Base-by-base conservation (phyloP, 805 yeast genomes). In the Metschnikowia anglica region DNA sequence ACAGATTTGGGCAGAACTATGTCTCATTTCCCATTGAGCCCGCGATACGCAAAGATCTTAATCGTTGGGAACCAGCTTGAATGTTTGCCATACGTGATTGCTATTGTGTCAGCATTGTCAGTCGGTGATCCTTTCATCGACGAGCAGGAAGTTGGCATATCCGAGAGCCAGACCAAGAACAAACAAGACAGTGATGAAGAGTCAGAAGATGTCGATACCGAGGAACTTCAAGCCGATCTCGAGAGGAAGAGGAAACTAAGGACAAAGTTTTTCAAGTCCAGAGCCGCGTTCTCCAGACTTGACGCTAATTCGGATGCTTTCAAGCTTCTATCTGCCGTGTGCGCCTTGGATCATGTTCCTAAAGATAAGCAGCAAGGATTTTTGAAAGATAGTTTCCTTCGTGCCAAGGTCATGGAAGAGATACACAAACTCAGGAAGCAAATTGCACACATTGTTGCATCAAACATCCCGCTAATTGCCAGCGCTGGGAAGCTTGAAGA, bases 11-110 rank as follows among this genome's bases (percentile, higher is more conserved):
- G 99, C 31, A 77, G 69, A 49, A 79, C 81, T 38, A 93, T 93
- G 96, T 80, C 95, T 50, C 66, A 81, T 43, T 91, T 93, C 72
- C 99, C 99, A 29, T 71, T 93, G 53, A 83, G 93, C 57, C 99
- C 99, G 2, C 73, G 99, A 37, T 95, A 85, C 62, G 82, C 98
- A 2, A 90, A 90, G 59, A 88, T 93, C 77, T 70, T 93, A 43
- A 74, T 90, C 21, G 78, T 91, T 29, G 96, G 96, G 5, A 86
- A 88, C 60, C 97, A 93, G 61, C 80, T 77, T 33, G 83, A 77
- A 5, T 90, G 97, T 62, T 67, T 93, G 43, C 88, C 95, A 0
- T 91, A 87, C 58, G 75, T 93, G n/a, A 80, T 93, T 34, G 93
- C 97, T 0, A 74, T 93, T 41, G 97, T 93, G 1, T 85, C 97